A percentile compares a stretch with the other conserved stretches of the same genome.
These are phyloP conservation scores for Ceratocystiopsis minuta DNA, from an alignment of 2,329 filamentous ascomycete genomes.

Conservation along the genomic window DNA sequence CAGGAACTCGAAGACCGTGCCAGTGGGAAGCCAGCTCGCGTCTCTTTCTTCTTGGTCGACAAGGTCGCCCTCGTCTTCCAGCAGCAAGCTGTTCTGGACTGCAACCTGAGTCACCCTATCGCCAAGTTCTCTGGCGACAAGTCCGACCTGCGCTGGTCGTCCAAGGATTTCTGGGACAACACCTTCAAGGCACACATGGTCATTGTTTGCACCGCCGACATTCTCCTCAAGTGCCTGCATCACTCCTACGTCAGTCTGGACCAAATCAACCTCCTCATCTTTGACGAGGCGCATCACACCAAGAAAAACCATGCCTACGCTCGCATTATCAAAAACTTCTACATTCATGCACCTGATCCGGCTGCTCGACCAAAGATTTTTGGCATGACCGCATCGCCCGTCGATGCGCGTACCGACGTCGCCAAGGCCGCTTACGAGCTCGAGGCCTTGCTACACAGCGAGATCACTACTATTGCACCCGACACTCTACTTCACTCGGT, in stretches of 20 bases:
- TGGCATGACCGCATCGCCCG: conserved; percentile 92
- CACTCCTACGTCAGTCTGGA: conserved; percentile 65
- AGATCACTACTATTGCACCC: conserved; percentile 56
- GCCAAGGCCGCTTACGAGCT: conserved; percentile 51
- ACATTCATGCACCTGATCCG: conserved; percentile 30
- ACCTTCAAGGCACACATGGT: conserved; percentile 51
- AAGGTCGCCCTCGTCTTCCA: conserved; percentile 84
- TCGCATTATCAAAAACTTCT: conserved; percentile 76
- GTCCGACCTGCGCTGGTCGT: conserved; percentile 20
- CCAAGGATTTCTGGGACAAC: conserved; percentile 30
- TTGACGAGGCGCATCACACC: conserved; percentile 91
- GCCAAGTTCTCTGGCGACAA: conserved; percentile 60
- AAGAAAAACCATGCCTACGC: conserved; percentile 91
- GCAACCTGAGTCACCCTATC: conserved; percentile 62
- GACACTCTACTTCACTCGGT: conserved; percentile 38
- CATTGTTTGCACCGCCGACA: conserved; percentile 81
- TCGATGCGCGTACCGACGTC: conserved; percentile 66
- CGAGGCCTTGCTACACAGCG: conserved; percentile 59
- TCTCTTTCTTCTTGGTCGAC: conserved; percentile 79
- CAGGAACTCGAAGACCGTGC: conserved; percentile 56
- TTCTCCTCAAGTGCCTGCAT: conserved; percentile 60
- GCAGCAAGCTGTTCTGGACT: conserved; percentile 64
- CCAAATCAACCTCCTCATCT: conserved; percentile 76
- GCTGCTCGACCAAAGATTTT: conserved; percentile 55
- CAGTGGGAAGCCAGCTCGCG: conserved; percentile 38